Percentiles rank a stretch among this genome's conserved stretches.
Evolutionary conservation across 2,329 filamentous ascomycete genomes (phyloP).

Genomic region (Dothistroma pini): DNA sequence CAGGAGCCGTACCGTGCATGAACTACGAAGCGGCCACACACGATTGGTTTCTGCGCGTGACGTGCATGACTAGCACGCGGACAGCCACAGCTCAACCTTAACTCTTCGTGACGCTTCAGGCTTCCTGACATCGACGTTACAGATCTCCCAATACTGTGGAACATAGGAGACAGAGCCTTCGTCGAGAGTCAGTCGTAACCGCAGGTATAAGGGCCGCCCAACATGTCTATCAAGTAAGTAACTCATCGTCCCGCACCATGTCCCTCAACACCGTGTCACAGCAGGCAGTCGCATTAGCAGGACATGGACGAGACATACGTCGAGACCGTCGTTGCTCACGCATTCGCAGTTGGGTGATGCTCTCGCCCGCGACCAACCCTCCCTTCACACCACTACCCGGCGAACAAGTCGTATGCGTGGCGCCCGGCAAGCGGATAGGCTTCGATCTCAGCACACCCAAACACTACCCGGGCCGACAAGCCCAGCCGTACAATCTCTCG

Average conservation of each 20-base stretch:
- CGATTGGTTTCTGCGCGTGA: neutral
- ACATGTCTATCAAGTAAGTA: constrained; percentile 29
- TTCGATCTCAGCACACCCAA: constrained; percentile 55
- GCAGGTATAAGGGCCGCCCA: constrained; percentile 4
- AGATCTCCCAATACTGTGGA: neutral
- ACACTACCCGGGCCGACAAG: constrained; percentile 63
- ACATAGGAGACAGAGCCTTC: constrained; percentile 3
- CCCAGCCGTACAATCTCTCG: constrained; percentile 32
- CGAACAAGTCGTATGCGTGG: constrained; percentile 71
- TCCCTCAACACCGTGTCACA: constrained; percentile 13
- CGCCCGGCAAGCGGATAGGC: constrained; percentile 73
- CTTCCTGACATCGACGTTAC: neutral
- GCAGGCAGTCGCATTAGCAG: constrained; percentile 3
- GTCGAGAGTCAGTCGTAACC: constrained; percentile 1
- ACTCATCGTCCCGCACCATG: constrained; percentile 7
- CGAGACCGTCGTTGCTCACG: constrained; percentile 16
- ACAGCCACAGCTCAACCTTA: neutral
- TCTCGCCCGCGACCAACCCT: constrained; percentile 57
- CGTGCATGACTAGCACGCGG: neutral
- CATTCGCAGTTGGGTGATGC: constrained; percentile 79
- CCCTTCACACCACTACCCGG: constrained; percentile 76
- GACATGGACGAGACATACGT: neutral
- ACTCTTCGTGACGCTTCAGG: neutral
- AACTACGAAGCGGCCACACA: neutral
- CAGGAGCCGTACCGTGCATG: neutral